Base-by-base conservation (phyloP, 441 rosid species). In the Arabidopsis hybrid region DNA sequence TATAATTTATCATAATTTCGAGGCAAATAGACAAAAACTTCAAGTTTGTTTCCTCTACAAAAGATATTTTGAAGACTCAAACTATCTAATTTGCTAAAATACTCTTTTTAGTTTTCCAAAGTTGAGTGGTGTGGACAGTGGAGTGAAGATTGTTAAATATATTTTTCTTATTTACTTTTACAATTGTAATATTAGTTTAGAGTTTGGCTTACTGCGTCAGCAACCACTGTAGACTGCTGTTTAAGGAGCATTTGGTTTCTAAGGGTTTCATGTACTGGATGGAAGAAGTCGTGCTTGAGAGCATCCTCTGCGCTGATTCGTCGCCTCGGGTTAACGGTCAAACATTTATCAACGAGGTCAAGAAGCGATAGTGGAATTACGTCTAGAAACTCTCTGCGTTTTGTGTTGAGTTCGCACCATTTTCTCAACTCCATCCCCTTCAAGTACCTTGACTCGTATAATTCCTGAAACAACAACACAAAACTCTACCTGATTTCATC, bases 291-390 rank as follows among this genome's bases (percentile, higher is more conserved):
- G n/a, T 93, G 99, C 76, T 78, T 87, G 8, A 96, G 83, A 72
- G 97, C 98, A 71, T 93, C 95, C 74, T 86, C 98, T 14, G 97
- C 89, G 52, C 91, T 88, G 76, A 93, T 90, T 75, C 97, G 88
- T 69, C 56, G 60, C 73, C 98, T 85, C 8, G 98, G 99, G 73
- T 96, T 96, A 60, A 92, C 97, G 0, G 88, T 84, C 81, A 96
- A 75, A 85, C 99, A 96, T 70, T 87, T 92, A 69, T 90, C 96
- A 65, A 96, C 86, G 1, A 93, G 95, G 79, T 93, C 94, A 47
- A 91, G 70, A 3, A 96, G 88, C 16, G 96, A 85, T 60, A 10
- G 52, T 2, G 98, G 98, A 56, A 91, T 71, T 69, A 17, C 74
- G 45, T 82, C 74, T 16, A 88, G 81, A 84, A 92, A 89, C 31